phyloP scores from a whole-genome alignment of 2,329 filamentous ascomycete species.

The Oidium heveae region DNA sequence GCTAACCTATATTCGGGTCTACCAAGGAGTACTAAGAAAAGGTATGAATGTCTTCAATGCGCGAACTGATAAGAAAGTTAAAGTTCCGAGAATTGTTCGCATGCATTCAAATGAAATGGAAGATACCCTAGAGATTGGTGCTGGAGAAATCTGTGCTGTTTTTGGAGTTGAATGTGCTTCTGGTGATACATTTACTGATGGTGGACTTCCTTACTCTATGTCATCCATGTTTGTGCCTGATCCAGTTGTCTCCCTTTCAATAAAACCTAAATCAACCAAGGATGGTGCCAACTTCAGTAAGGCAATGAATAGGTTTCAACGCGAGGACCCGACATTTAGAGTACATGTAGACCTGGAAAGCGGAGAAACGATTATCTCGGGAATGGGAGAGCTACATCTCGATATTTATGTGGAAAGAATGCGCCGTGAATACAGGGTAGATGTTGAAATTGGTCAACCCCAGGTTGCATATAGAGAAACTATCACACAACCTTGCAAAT shows the following conservation, averaged over 20 bases:
- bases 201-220: slow-evolving; percentile 79
- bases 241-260: slow-evolving; percentile 91
- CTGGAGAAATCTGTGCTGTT: slow-evolving; percentile 93
- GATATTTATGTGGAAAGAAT: slow-evolving; percentile 97
- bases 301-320: slow-evolving; percentile 95
- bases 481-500: slow-evolving; percentile 52
- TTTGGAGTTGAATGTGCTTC: slow-evolving; percentile 96
- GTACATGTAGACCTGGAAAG: slow-evolving; percentile 80
- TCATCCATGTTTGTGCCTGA: slow-evolving; percentile 96
- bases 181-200: slow-evolving; percentile 94
- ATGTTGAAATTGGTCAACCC: slow-evolving; percentile 84
- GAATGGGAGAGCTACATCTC: slow-evolving; percentile 92
- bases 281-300: slow-evolving; percentile 91
- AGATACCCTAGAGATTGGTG: slow-evolving; percentile 74
- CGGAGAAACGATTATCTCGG: slow-evolving; percentile 90
- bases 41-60: slow-evolving; percentile 83
- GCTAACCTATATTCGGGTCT: slow-evolving; percentile 93
- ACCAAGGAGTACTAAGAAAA: slow-evolving; percentile 78
- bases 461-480: slow-evolving; percentile 96
- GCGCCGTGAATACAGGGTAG: slow-evolving; percentile 86
- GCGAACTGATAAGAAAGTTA: slow-evolving; percentile 82
- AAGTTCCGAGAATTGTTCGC: slow-evolving; percentile 86
- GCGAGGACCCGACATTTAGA: slow-evolving; percentile 93
- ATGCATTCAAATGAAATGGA: slow-evolving; percentile 99
- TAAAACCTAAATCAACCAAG: slow-evolving; percentile 82